Percentiles rank a stretch among this genome's conserved stretches.
phyloP scores from a whole-genome alignment of 768 basidiomycete genomes.

The Lentinula raphanica region DNA sequence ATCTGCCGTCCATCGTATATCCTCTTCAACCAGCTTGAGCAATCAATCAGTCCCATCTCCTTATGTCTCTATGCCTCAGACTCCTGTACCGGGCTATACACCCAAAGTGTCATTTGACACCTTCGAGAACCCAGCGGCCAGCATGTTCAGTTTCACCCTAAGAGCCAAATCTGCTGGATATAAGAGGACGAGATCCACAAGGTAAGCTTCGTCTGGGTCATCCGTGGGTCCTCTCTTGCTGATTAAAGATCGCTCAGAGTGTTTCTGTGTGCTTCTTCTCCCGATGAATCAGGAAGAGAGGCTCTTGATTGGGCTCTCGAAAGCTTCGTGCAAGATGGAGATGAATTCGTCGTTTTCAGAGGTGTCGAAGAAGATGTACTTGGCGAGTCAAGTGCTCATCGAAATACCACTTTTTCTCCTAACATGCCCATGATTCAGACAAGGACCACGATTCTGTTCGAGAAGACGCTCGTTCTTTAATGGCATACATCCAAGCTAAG shows the following conservation, averaged over 20 bases:
- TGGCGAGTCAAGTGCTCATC: slow-evolving; percentile 38
- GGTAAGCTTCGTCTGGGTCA: neutral
- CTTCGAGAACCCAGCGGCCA: slow-evolving; percentile 73
- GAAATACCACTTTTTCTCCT: neutral
- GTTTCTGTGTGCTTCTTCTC: slow-evolving; percentile 84
- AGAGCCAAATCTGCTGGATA: slow-evolving; percentile 84
- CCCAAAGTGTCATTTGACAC: slow-evolving; percentile 83
- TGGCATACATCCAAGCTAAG: slow-evolving; percentile 75
- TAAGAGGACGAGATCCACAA: slow-evolving; percentile 64
- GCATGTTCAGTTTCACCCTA: slow-evolving; percentile 86
- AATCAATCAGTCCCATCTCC: neutral
- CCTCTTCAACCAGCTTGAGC: neutral
- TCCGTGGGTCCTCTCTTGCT: neutral
- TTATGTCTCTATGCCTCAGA: slow-evolving; percentile 2
- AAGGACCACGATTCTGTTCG: slow-evolving; percentile 73
- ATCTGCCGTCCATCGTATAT: neutral
- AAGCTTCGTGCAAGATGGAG: slow-evolving; percentile 77
- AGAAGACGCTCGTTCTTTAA: slow-evolving; percentile 82
- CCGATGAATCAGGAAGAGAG: slow-evolving; percentile 82
- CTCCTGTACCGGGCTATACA: slow-evolving; percentile 6
- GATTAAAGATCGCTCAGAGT: too few species aligned
- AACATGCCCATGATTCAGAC: slow-evolving; percentile 30
- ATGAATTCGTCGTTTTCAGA: slow-evolving; percentile 88
- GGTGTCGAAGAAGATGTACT: slow-evolving; percentile 86
- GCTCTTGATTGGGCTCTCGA: slow-evolving; percentile 94